Evolutionary conservation across 2,329 filamentous ascomycete genomes (phyloP).

Genomic region (Colletotrichum magnum): DNA sequence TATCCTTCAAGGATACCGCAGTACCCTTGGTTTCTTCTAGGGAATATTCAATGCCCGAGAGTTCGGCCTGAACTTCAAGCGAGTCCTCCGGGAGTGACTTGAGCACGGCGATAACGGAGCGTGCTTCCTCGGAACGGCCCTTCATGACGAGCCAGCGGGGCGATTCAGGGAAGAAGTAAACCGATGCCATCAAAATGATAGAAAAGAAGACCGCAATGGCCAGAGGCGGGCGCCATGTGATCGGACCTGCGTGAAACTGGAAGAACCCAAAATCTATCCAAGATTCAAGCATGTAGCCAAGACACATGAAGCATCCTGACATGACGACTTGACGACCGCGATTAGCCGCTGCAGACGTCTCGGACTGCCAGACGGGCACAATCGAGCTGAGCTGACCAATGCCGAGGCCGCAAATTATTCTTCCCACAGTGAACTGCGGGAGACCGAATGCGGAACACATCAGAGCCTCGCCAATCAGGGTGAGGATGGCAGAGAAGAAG

Average conservation of each 20-base stretch:
- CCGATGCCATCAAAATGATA: constrained; percentile 49
- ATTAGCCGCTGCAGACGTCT: constrained; percentile 55
- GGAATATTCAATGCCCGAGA: constrained; percentile 62
- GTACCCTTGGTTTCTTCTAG: constrained; percentile 58
- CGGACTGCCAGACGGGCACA: constrained; percentile 58
- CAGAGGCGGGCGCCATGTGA: constrained; percentile 52
- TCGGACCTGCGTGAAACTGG: constrained; percentile 45
- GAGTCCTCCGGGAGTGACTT: constrained; percentile 54
- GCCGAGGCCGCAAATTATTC: constrained; percentile 66
- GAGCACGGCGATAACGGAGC: constrained; percentile 53
- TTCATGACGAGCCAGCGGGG: constrained; percentile 55
- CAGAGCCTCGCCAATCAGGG: constrained; percentile 63
- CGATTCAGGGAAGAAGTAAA: constrained; percentile 54
- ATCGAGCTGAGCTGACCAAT: constrained; percentile 54
- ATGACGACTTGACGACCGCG: constrained; percentile 58
- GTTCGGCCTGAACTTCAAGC: constrained; percentile 55
- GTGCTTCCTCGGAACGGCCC: constrained; percentile 51
- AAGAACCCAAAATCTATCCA: constrained; percentile 62
- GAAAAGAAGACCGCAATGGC: constrained; percentile 51
- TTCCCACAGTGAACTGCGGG: constrained; percentile 64
- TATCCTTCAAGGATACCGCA: constrained; percentile 54
- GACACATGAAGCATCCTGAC: constrained; percentile 44
- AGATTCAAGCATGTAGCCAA: constrained; percentile 52
- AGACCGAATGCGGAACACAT: constrained; percentile 62
- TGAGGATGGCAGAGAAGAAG: constrained; percentile 62